phyloP scores from a whole-genome alignment of 257 asterid genomes.

The Marsdenia floribunda region DNA sequence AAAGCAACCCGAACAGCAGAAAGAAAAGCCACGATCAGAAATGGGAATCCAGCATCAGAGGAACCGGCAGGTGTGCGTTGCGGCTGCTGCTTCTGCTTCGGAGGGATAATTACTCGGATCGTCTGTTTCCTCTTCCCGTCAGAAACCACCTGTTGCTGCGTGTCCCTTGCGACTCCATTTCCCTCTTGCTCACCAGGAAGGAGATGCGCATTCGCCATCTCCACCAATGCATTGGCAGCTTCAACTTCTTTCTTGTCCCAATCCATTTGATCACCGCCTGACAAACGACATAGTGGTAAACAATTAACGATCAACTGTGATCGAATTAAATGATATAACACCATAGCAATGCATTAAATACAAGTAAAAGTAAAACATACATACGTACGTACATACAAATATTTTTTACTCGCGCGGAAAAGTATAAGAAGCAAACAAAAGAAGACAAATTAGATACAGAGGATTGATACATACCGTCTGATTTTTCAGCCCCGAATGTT shows the following conservation, averaged over 20 bases:
- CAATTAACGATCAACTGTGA: too few species aligned
- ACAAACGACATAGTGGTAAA: too few species aligned
- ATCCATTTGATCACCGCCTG: background rate
- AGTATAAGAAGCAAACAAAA: background rate
- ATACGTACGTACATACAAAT: background rate
- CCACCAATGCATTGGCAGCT: background rate
- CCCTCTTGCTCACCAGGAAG: background rate
- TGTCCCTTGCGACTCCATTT: background rate
- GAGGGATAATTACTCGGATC: background rate
- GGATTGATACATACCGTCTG: background rate
- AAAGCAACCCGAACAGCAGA: slow-evolving; percentile 21
- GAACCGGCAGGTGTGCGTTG: background rate
- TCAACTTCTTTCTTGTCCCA: background rate
- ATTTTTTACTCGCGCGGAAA: background rate
- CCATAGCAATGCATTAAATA: background rate
- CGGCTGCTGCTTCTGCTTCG: background rate
- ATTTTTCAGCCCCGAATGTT: background rate
- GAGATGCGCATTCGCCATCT: background rate
- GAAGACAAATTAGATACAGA: background rate
- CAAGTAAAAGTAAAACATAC: background rate
- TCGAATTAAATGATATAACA: too few species aligned
- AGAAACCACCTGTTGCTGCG: too few species aligned
- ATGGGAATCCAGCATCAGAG: slow-evolving; percentile 8
- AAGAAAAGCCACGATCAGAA: slow-evolving; percentile 18
- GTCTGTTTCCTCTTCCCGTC: background rate